phyloP scores from a whole-genome alignment of 2,329 filamentous ascomycete species.

The Neopestalotiopsis rosae region DNA sequence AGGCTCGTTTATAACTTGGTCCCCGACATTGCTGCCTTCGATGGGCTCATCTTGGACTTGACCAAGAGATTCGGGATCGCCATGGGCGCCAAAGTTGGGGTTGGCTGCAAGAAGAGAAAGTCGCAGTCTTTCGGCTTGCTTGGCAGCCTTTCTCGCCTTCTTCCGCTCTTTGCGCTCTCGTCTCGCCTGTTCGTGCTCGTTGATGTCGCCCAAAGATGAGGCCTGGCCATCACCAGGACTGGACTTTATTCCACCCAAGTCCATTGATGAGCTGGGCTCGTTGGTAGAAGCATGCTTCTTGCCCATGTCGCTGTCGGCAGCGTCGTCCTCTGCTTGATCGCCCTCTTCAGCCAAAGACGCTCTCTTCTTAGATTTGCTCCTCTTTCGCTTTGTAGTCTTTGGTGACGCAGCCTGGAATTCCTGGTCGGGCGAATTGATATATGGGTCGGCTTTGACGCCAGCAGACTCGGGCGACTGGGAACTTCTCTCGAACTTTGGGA shows the following conservation, averaged over 20 bases:
- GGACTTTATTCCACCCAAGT: neutral
- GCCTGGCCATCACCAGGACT: neutral
- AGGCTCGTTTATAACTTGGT: neutral
- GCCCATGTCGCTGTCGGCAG: neutral
- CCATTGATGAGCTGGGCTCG: constrained; percentile 14
- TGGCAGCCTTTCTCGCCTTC: constrained; percentile 49
- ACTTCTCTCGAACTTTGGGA: constrained; percentile 11
- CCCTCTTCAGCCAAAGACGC: neutral
- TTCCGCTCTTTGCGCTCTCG: constrained; percentile 40
- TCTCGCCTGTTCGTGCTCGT: constrained; percentile 5
- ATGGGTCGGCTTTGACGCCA: neutral
- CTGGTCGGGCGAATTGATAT: neutral
- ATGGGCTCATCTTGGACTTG: constrained; percentile 16
- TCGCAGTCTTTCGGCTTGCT: constrained; percentile 4
- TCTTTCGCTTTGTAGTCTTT: constrained; percentile 7
- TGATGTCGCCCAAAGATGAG: constrained; percentile 7
- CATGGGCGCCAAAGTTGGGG: constrained; percentile 15
- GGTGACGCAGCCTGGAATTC: neutral
- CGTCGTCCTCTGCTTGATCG: neutral
- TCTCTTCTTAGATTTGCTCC: constrained; percentile 1
- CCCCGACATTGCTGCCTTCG: constrained; percentile 19
- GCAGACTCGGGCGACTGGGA: constrained; percentile 8
- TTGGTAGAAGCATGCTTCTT: neutral
- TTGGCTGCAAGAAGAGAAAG: constrained; percentile 9
- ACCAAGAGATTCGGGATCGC: neutral